Evolutionary conservation across 257 asterid species (phyloP), one percentile per base, ranked within the genome.

Genomic region (Salvia hispanica): DNA sequence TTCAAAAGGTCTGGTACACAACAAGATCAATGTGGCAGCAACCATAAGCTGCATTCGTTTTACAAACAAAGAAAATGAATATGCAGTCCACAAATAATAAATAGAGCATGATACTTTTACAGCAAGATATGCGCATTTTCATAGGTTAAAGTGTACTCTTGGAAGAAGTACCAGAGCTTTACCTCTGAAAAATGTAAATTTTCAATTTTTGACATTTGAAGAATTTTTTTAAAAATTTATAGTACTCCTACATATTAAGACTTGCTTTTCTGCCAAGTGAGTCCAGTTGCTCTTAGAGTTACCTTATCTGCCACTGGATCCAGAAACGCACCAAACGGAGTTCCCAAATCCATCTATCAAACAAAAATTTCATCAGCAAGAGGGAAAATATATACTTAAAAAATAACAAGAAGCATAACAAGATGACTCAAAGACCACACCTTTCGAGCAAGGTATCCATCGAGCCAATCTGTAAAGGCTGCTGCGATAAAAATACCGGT

Each of bases 291-390:
- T 44, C 37, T 11, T 45, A 52, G 43, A 8, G 52, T 39, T 75
- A 90, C 97, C 83, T 90, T 90, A 78, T 90, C 97, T 72, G 97
- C 97, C 54, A 90, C 97, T 48, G 97, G 97, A 70, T 90, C 97
- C 81, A 90, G 81, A 78, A 90, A 90, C 25, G 97, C 97, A 69
- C 97, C 97, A 81, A 90, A 90, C 25, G 87, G 82, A 74, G 92
- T 86, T 62, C 92, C 95, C 78, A 88, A 77, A 39, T 88, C 83
- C 95, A 90, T 86, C 97, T 90, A 84, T 56, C 65, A 58, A 54
- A 37, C 54, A 63, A 66, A 56, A 72, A 36, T 33, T 28, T 25
- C 69, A 67, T 52, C 11, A 66, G 52, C 58, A 67, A 62, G 51
- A 58, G 4, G 47, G 48, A 53, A 39, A 50, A 31, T 25, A 25